Evolutionary conservation across 345 rosid species (phyloP).

Genomic region (Lumnitzera racemosa): DNA sequence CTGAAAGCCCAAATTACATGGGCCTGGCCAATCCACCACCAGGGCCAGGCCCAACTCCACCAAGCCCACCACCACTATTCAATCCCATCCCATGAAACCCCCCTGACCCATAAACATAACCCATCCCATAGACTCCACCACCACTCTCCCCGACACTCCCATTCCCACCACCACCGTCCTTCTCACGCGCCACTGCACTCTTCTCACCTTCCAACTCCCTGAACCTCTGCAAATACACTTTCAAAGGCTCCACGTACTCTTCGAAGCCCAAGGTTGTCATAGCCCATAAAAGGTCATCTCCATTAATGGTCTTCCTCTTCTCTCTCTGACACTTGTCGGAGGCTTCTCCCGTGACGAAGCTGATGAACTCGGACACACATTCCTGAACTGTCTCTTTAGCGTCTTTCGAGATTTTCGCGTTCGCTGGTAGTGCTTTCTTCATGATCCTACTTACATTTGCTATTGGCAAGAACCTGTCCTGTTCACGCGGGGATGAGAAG

Average conservation of each 20-base stretch:
- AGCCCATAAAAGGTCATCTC: slow-evolving; percentile 53
- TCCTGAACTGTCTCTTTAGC: slow-evolving; percentile 76
- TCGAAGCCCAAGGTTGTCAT: slow-evolving; percentile 75
- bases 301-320: slow-evolving; percentile 76
- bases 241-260: slow-evolving; percentile 66
- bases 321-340: slow-evolving; percentile 77
- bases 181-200: slow-evolving; percentile 25
- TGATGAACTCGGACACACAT: slow-evolving; percentile 78
- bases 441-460: slow-evolving; percentile 77
- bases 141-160: background rate
- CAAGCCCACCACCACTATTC: slow-evolving; percentile 7
- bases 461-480: slow-evolving; percentile 65
- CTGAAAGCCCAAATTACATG: background rate
- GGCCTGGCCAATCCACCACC: slow-evolving; percentile 11
- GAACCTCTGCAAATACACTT: slow-evolving; percentile 62
- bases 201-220: slow-evolving; percentile 73
- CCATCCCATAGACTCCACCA: slow-evolving; percentile 10
- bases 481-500: slow-evolving; percentile 39
- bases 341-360: slow-evolving; percentile 73
- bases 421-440: slow-evolving; percentile 69
- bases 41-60: slow-evolving; percentile 11
- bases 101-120: slow-evolving; percentile 14
- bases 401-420: slow-evolving; percentile 73
- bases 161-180: slow-evolving; percentile 21
- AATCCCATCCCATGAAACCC: slow-evolving; percentile 21